Evolutionary conservation across 306 rosid species (phyloP).

Genomic region (Malus orientalis): DNA sequence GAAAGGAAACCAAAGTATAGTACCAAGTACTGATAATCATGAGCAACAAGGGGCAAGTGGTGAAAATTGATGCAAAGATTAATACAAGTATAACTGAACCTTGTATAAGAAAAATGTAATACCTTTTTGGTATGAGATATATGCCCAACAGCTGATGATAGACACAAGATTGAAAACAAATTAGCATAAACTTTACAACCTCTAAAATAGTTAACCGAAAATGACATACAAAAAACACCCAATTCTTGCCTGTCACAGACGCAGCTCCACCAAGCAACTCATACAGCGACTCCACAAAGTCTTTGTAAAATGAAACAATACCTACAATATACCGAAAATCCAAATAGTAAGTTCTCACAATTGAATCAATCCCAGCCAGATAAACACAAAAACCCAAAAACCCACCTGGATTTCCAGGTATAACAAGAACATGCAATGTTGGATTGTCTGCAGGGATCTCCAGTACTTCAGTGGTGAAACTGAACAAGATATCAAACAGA

Average conservation of each 20-base stretch:
- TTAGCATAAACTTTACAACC: constrained; percentile 15
- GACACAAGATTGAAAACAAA: constrained; percentile 18
- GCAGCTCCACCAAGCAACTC: constrained; percentile 70
- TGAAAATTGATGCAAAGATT: background rate
- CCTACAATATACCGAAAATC: constrained; percentile 33
- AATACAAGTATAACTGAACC: background rate
- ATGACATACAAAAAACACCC: background rate
- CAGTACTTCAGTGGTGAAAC: constrained; percentile 60
- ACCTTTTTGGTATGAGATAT: constrained; percentile 71
- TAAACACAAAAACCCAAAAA: background rate
- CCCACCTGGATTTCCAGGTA: constrained; percentile 93
- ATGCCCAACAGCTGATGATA: constrained; percentile 60
- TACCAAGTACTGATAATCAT: background rate
- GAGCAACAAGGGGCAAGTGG: background rate
- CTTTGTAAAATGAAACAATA: constrained; percentile 55
- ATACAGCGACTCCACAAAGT: constrained; percentile 67
- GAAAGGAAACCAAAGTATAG: background rate
- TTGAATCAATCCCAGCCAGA: constrained; percentile 1
- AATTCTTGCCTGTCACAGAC: constrained; percentile 67
- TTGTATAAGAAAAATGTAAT: constrained; percentile 10
- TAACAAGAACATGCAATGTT: constrained; percentile 52
- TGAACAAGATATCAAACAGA: constrained; percentile 14
- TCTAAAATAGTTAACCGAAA: background rate
- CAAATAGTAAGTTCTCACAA: background rate
- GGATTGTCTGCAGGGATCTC: constrained; percentile 78